These are phyloP conservation scores for Primulina tabacum DNA, from an alignment of 257 asterid genomes.

Conservation along the genomic window DNA sequence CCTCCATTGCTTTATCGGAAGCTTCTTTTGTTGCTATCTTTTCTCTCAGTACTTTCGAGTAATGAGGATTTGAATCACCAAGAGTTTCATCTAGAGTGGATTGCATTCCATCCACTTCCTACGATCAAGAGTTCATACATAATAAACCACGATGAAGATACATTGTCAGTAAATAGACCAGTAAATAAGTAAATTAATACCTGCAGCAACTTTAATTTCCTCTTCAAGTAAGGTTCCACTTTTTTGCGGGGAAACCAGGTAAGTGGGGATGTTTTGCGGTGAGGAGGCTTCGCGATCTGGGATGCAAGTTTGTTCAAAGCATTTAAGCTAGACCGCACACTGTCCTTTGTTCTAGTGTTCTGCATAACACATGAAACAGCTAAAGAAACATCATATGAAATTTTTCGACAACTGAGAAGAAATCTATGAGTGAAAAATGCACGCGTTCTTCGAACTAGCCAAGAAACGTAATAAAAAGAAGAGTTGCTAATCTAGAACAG, in stretches of 20 bases:
- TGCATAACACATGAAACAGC: constrained; percentile 27
- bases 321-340: constrained; percentile 47
- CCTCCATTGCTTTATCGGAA: constrained; percentile 79
- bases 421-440: neutral
- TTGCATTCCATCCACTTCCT: constrained; percentile 91
- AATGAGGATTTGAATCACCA: constrained; percentile 88
- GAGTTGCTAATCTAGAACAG: too few relatives aligned
- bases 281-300: constrained; percentile 88
- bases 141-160: constrained; percentile 1
- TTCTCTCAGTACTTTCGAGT: constrained; percentile 73
- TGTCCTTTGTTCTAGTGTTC: constrained; percentile 60
- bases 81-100: constrained; percentile 94
- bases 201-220: constrained; percentile 89
- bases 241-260: constrained; percentile 93
- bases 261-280: constrained; percentile 72
- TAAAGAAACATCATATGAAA: neutral
- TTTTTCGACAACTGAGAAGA: neutral
- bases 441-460: neutral
- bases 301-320: constrained; percentile 67
- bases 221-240: constrained; percentile 84
- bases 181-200: constrained; percentile 29
- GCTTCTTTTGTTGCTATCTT: constrained; percentile 93
- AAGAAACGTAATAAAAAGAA: neutral
- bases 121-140: constrained; percentile 4
- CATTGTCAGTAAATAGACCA: constrained; percentile 7